Conservation (phyloP, 2,329 filamentous ascomycete genomes). For the Stagonosporopsis vannaccii region DNA sequence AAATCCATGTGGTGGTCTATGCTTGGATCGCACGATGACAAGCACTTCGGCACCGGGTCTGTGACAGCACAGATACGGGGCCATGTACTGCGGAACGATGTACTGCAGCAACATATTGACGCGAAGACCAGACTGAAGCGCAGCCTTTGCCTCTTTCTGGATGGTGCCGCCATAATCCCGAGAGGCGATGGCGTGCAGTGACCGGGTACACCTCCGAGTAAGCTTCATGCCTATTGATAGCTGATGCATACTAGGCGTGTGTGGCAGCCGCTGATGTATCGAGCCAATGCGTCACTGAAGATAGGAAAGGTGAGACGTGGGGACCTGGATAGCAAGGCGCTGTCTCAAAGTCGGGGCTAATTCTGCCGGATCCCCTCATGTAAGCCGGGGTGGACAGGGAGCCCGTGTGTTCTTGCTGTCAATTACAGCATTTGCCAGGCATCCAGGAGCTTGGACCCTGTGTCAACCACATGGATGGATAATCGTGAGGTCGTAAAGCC, state of each 20-base stretch:
- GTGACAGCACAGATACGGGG: constrained; percentile 48
- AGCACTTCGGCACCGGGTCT: constrained; percentile 48
- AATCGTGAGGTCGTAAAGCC: constrained; percentile 25
- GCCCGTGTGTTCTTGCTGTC: constrained; percentile 43
- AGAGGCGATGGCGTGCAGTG: constrained; percentile 47
- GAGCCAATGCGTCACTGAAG: constrained; percentile 45
- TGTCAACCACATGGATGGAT: constrained; percentile 32
- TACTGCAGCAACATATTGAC: constrained; percentile 52
- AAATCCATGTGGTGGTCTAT: constrained; percentile 35
- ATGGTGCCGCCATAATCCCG: constrained; percentile 45
- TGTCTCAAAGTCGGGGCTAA: constrained; percentile 49
- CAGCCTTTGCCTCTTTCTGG: constrained; percentile 43
- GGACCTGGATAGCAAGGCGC: constrained; percentile 37
- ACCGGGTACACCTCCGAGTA: constrained; percentile 44
- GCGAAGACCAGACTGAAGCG: constrained; percentile 49
- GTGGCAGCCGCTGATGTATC: constrained; percentile 43
- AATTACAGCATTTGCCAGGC: constrained; percentile 44
- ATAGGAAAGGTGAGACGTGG: constrained; percentile 52
- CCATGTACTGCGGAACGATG: constrained; percentile 50
- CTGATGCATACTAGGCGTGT: constrained; percentile 42
- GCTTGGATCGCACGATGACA: constrained; percentile 48
- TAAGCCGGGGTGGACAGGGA: constrained; percentile 44
- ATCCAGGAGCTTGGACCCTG: constrained; percentile 26
- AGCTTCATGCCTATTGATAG: constrained; percentile 51
- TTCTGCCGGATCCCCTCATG: constrained; percentile 48